These are phyloP conservation scores for Pseudonitzschia multistriata DNA, from an alignment of 108 stramenopile genomes.

Conservation along the genomic window DNA sequence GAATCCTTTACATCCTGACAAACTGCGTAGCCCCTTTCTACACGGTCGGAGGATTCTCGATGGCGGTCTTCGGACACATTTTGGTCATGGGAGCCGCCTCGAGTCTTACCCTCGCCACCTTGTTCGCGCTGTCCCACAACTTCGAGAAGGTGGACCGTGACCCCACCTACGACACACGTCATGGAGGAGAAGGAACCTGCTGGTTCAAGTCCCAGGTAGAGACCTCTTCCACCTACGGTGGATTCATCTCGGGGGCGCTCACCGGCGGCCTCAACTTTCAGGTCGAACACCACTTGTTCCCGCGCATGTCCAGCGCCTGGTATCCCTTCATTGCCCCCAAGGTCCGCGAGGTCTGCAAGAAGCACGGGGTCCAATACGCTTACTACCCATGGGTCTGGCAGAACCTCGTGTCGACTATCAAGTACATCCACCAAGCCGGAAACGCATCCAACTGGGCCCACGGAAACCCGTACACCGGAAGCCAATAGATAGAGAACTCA, in stretches of 20 bases:
- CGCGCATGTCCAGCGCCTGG: conserved; percentile 90
- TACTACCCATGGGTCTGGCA: conserved; percentile 87
- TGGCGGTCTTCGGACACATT: conserved; percentile 48
- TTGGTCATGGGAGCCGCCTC: conserved; percentile 77
- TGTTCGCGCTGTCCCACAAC: conserved; percentile 92
- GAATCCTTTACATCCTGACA: conserved; percentile 59
- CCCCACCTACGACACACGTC: conserved; percentile 48
- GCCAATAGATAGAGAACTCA: not conserved
- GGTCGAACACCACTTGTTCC: conserved; percentile 94
- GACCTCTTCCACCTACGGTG: conserved; percentile 88
- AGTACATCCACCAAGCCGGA: conserved; percentile 78
- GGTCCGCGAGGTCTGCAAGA: conserved; percentile 89
- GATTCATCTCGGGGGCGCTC: conserved; percentile 71
- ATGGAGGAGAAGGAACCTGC: conserved; percentile 69
- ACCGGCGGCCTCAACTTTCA: conserved; percentile 95
- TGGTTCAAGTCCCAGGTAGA: conserved; percentile 93
- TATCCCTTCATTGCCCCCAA: conserved; percentile 97
- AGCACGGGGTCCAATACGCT: conserved; percentile 90
- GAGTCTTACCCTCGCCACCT: conserved; percentile 65
- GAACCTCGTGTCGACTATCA: conserved; percentile 77
- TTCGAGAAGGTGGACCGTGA: conserved; percentile 89
- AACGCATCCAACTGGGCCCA: conserved; percentile 59
- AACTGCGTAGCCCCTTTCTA: conserved; percentile 68
- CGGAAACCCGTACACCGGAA: conserved; percentile 36
- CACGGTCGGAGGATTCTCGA: conserved; percentile 49